Conservation (phyloP, 208 protist genomes). For the Trypanosoma boissoni region DNA sequence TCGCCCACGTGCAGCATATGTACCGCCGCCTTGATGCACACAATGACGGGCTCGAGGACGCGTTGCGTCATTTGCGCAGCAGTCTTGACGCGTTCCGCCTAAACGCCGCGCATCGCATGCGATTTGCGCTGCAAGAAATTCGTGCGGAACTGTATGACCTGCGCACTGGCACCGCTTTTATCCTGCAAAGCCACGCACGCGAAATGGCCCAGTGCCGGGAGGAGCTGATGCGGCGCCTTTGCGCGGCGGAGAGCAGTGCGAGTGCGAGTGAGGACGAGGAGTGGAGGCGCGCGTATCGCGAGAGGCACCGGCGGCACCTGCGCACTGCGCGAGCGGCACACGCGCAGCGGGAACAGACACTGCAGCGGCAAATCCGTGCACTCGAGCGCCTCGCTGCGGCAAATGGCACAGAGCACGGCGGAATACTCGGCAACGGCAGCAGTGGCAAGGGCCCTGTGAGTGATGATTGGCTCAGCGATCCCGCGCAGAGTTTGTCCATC, state of each 20-base stretch:
- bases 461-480: neutral
- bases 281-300: conserved; percentile 1
- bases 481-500: neutral
- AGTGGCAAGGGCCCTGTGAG: neutral
- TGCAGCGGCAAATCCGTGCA: conserved; percentile 9
- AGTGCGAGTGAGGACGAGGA: conserved; percentile 8
- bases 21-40: conserved; percentile 28
- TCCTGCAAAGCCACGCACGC: too few relatives aligned
- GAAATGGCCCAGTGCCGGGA: too few relatives aligned
- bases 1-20: conserved; percentile 31
- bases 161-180: too few relatives aligned
- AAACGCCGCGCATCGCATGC: conserved; percentile 24
- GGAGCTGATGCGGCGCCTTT: too few relatives aligned
- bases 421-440: neutral
- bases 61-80: conserved; percentile 23
- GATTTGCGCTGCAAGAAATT: conserved; percentile 35
- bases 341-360: conserved; percentile 16
- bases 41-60: conserved; percentile 35
- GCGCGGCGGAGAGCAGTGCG: too few relatives aligned
- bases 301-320: conserved; percentile 18
- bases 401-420: neutral
- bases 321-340: conserved; percentile 18
- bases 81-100: conserved; percentile 18
- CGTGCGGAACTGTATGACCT: conserved; percentile 25
- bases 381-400: conserved; percentile 5